Evolutionary conservation across 2,329 filamentous ascomycete genomes (phyloP).

Genomic region (Dactylellina parvicollis): DNA sequence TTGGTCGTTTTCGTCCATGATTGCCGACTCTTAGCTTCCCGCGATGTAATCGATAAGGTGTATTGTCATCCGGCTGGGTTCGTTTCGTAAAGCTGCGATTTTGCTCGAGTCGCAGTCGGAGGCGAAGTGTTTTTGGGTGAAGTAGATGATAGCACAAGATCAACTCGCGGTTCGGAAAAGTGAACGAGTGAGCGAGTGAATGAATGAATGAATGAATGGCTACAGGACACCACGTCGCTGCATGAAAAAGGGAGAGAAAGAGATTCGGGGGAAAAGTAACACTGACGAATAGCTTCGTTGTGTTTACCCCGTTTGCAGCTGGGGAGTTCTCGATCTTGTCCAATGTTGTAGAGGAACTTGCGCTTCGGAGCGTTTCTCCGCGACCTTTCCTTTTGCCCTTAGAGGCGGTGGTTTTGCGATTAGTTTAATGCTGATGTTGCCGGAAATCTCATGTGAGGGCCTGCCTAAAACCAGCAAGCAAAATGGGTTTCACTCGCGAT

Average conservation of each 20-base stretch:
- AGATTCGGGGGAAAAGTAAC: not conserved
- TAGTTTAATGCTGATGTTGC: conserved; percentile 33
- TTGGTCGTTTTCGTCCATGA: conserved; percentile 52
- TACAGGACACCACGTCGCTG: no score
- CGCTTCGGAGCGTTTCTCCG: conserved; percentile 11
- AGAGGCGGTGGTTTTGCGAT: conserved; percentile 29
- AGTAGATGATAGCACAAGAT: conserved; percentile 32
- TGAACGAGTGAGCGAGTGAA: conserved; percentile 3
- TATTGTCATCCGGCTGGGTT: conserved; percentile 42
- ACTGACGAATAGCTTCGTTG: not conserved
- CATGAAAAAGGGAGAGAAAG: not conserved
- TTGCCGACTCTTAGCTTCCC: conserved; percentile 33
- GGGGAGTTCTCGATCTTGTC: not conserved
- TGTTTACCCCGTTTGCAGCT: conserved; percentile 13
- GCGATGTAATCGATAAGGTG: conserved; percentile 26
- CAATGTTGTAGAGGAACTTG: not conserved
- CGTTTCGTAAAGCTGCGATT: conserved; percentile 10
- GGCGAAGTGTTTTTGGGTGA: not conserved
- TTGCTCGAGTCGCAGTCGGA: conserved; percentile 19
- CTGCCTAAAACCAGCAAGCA: conserved; percentile 39
- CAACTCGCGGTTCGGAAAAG: conserved; percentile 48
- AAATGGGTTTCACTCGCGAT: conserved; percentile 46
- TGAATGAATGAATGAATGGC: not conserved
- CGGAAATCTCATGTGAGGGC: conserved; percentile 39
- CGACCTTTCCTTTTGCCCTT: conserved; percentile 9